Percentiles rank a stretch among this genome's conserved stretches.
Conservation (phyloP, 257 asterid species). For the Jacaranda copaia region DNA sequence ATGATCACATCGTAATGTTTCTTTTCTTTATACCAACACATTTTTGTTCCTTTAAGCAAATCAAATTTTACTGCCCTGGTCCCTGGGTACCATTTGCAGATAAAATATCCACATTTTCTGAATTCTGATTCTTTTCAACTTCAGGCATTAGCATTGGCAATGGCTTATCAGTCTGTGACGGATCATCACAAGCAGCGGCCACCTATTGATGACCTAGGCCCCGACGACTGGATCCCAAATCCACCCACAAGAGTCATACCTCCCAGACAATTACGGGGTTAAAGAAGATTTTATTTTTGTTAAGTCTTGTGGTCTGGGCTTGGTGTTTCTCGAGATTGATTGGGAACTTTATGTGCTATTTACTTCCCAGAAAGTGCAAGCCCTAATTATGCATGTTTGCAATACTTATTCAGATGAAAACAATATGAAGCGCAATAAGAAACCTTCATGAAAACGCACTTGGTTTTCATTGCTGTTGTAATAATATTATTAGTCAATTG, state of each 20-base stretch:
- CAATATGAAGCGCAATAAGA: no score
- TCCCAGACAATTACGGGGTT: constrained; percentile 48
- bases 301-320: no score
- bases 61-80: not conserved
- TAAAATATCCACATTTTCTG: no score
- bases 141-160: constrained; percentile 90
- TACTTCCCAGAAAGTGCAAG: not conserved
- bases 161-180: constrained; percentile 83
- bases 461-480: no score
- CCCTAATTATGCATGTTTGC: no score
- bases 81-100: no score
- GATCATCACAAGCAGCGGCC: constrained; percentile 84
- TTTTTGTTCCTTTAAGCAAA: not conserved
- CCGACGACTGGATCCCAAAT: constrained; percentile 57
- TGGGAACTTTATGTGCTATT: not conserved
- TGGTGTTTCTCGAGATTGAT: no score
- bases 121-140: not conserved
- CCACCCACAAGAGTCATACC: constrained; percentile 53
- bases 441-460: no score
- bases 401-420: no score
- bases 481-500: no score
- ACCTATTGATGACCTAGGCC: constrained; percentile 78
- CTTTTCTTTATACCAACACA: not conserved
- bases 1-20: constrained; percentile 78
- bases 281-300: not conserved